Percentiles rank a stretch among this genome's conserved stretches.
Evolutionary conservation across 495 filamentous ascomycete species (phyloP).

Genomic region (Cercophora newfieldiana): DNA sequence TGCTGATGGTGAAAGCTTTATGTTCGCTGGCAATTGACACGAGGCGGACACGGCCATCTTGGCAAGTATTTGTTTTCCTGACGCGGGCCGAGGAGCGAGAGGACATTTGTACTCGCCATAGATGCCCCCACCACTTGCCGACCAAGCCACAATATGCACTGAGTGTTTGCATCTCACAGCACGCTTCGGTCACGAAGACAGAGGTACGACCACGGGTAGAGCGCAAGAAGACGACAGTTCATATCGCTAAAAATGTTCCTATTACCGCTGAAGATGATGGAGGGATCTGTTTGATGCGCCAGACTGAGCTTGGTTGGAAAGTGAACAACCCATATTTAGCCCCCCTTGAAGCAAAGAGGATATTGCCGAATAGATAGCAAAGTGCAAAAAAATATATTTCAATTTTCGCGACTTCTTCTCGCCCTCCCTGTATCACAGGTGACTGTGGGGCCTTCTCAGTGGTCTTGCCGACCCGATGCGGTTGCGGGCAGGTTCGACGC

Average conservation of each 20-base stretch:
- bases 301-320: constrained; percentile 10
- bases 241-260: constrained; percentile 1
- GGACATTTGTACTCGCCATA: background rate
- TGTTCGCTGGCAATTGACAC: constrained; percentile 3
- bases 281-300: constrained; percentile 4
- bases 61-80: background rate
- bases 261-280: constrained; percentile 15
- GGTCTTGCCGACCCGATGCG: no score
- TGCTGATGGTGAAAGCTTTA: background rate
- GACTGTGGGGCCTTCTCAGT: no score
- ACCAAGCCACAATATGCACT: constrained; percentile 13
- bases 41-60: constrained; percentile 8
- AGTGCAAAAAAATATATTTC: no score
- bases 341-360: constrained; percentile 11
- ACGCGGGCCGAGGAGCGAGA: background rate
- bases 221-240: constrained; percentile 5
- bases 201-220: constrained; percentile 12
- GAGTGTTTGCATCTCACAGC: constrained; percentile 3
- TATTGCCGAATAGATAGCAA: no score
- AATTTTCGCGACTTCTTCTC: no score
- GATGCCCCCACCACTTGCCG: background rate
- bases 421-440: no score
- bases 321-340: constrained; percentile 7
- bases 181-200: background rate
- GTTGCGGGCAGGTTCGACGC: no score